Conservation (phyloP, 106 monocot species). For the Acorus calamus region DNA sequence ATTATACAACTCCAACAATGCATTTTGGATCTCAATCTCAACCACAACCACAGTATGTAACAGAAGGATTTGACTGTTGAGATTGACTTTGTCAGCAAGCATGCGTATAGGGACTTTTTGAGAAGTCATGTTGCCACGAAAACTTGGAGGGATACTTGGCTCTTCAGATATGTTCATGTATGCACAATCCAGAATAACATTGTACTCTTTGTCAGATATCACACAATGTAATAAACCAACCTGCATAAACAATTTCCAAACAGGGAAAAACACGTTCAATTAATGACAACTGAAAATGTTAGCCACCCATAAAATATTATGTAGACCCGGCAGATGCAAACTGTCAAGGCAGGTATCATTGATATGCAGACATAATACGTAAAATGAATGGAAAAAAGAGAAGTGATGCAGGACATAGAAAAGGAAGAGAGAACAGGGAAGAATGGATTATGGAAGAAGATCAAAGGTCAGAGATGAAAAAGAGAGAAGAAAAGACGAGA, state of each 20-base stretch:
- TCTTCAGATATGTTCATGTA: conserved; percentile 69
- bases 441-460: too few species aligned
- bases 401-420: too few species aligned
- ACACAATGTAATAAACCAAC: conserved; percentile 66
- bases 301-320: too few species aligned
- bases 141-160: conserved; percentile 82
- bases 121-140: conserved; percentile 36
- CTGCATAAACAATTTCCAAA: conserved; percentile 36
- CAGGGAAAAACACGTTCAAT: conserved; percentile 5
- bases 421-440: too few species aligned
- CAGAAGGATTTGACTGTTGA: conserved; percentile 59
- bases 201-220: conserved; percentile 89
- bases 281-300: background rate
- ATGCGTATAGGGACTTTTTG: conserved; percentile 74
- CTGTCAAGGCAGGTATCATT: too few species aligned
- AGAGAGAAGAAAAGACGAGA: too few species aligned
- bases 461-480: too few species aligned
- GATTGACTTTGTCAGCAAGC: conserved; percentile 84
- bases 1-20: conserved; percentile 67
- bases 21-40: conserved; percentile 61
- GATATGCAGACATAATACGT: too few species aligned
- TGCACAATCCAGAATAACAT: conserved; percentile 69
- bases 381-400: too few species aligned
- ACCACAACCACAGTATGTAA: conserved; percentile 49
- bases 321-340: too few species aligned